Base-by-base conservation (phyloP, 441 rosid species). In the Flueggea neowawraea region DNA sequence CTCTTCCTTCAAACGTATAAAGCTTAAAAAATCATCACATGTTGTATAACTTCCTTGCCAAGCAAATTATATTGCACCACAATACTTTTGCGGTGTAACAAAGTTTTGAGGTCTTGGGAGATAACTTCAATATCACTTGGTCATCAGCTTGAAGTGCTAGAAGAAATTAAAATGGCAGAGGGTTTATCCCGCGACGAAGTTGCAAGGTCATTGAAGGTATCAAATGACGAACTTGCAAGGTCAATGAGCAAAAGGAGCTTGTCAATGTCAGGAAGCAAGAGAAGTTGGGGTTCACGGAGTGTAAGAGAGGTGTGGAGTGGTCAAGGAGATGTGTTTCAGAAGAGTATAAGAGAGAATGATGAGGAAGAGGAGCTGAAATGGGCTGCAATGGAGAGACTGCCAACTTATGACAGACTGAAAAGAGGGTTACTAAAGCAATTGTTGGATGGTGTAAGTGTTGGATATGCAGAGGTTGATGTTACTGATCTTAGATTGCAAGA, bases 361-460 rank as follows among this genome's bases (percentile, higher is more conserved):
- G 89, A 79, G 65, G 85, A 43, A 43, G 45, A 82, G 31, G 88
- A 84, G 77, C 81, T 86, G 45, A 79, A 66, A 64, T 82, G 89
- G 92, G 92, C 88, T 2, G 84, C 92, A 36, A 82, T 86, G 1
- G 92, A 86, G 73, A 73, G 84, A 53, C 76, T 84, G 33, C 87
- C 92, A 4, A 86, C 89, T 2, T 80, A 80, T 55, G 80, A 84
- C 55, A 64, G 92, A 17, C 13, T 86, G 50, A 72, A 65, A 57
- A 84, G 67, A 58, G 80, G 80, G 5, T 64, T 84, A 22, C 44
- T 86, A 39, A 75, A 62, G 71, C 78, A 77, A 44, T 82, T 74
- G 45, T 44, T 64, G 73, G 82, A 69, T 10, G 69, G 72, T 57
- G 88, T 83, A 59, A 70, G 55, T 6, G 66, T 85, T 54, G 75